Evolutionary conservation across 306 rosid species (phyloP).

Genomic region (Mimosa pudica): DNA sequence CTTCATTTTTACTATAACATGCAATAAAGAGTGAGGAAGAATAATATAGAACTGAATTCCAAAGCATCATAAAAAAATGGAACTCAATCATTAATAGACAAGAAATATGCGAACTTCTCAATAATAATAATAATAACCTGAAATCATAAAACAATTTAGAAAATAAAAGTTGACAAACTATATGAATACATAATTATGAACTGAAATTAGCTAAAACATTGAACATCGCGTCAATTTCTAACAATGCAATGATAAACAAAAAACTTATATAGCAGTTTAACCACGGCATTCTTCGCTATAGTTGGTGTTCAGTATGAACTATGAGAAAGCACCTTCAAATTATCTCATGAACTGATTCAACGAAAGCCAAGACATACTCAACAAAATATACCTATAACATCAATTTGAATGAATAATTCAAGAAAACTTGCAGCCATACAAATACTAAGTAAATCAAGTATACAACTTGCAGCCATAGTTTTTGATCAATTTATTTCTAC

Average conservation of each 20-base stretch:
- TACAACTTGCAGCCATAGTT: background rate
- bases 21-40: constrained; percentile 29
- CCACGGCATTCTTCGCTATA: constrained; percentile 90
- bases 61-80: constrained; percentile 27
- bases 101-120: background rate
- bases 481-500: background rate
- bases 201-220: constrained; percentile 15
- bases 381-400: constrained; percentile 11
- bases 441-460: no score
- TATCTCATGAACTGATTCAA: background rate
- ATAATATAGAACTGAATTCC: constrained; percentile 3
- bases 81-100: background rate
- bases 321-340: constrained; percentile 38
- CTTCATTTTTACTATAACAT: constrained; percentile 84
- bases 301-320: constrained; percentile 39
- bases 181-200: background rate
- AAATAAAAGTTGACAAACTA: background rate
- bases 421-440: background rate
- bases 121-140: background rate
- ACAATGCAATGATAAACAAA: background rate
- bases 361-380: constrained; percentile 28
- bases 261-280: constrained; percentile 94
- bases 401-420: constrained; percentile 14
- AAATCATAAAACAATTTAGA: background rate
- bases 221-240: constrained; percentile 2